These are phyloP conservation scores for Talaromyces wortmannii DNA, from an alignment of 495 filamentous ascomycete genomes.

Conservation along the genomic window DNA sequence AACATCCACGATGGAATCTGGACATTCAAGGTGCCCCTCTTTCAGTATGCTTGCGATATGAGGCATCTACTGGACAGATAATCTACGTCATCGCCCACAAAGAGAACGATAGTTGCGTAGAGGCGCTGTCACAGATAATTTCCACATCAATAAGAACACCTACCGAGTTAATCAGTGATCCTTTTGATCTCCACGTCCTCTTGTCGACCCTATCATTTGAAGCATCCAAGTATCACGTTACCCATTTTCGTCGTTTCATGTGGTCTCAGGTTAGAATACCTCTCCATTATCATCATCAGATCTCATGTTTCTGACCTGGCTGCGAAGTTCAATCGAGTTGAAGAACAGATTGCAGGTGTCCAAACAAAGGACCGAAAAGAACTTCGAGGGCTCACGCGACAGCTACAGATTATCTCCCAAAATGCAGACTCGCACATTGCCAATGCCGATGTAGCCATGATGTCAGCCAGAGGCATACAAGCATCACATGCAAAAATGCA, in stretches of 20 bases:
- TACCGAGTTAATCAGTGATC: neutral
- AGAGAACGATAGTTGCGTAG: neutral
- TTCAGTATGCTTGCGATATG: neutral
- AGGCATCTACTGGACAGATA: neutral
- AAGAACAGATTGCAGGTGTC: neutral
- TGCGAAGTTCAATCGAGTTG: neutral
- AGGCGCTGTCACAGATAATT: neutral
- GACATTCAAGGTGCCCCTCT: constrained; percentile 1
- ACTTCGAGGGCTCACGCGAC: neutral
- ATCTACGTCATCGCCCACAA: neutral
- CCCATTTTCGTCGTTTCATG: neutral
- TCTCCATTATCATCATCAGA: neutral
- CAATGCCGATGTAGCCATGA: neutral
- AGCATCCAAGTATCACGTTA: neutral
- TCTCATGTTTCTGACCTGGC: neutral
- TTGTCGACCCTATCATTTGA: neutral
- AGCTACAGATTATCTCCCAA: neutral
- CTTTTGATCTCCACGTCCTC: neutral
- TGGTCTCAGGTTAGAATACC: neutral
- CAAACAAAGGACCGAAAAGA: neutral
- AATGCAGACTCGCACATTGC: neutral
- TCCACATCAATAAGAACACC: neutral
- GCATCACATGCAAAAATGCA: neutral
- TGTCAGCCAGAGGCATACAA: neutral
- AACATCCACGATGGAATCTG: constrained; percentile 4